Evolutionary conservation across 345 rosid genomes (phyloP), one percentile per base, ranked within the genome.

Genomic region (Salix arbutifolia): DNA sequence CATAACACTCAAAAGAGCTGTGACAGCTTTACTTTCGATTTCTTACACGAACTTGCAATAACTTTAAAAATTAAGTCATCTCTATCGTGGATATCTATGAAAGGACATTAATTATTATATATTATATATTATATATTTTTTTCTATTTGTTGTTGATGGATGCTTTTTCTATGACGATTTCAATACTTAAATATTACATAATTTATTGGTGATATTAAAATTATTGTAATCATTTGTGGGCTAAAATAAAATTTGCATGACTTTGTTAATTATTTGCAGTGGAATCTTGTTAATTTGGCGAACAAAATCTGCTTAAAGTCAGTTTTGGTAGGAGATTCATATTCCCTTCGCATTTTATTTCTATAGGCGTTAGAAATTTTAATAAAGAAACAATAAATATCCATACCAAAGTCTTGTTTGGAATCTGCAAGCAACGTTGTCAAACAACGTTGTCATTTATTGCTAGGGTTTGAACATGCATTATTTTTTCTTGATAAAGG

Each of bases 141-240:
- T 3, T 1, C n/a, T 21, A 23, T 8, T 7, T 53, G 25, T 53
- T 21, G 14, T 68, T 3, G 21, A 6, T n/a, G 7, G 14, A 38
- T 38, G n/a, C 38, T 37, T 9, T 6, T 17, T 66, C 62, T 53
- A 46, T 81, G 84, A 81, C 84, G 73, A 65, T 58, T 0, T 52
- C n/a, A 68, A 3, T 64, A 65, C 72, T 70, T 69, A 44, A 17
- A 33, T 23, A 70, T 70, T 74, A 70, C 78, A 56, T 77, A 78
- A 74, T 67, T 9, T 68, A 25, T 8, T 25, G 6, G 3, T 23
- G 0, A 18, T 25, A 58, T 58, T 8, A 8, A 1, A 58, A 8
- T n/a, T 58, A 40, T 40, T 40, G 14, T 2, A 40, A 40, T 40
- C 44, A 40, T 40, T 40, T 40, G 4, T 40, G 2, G 44, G 13